Evolutionary conservation across 495 filamentous ascomycete genomes (phyloP).

Genomic region (Penicillium chermesinum): DNA sequence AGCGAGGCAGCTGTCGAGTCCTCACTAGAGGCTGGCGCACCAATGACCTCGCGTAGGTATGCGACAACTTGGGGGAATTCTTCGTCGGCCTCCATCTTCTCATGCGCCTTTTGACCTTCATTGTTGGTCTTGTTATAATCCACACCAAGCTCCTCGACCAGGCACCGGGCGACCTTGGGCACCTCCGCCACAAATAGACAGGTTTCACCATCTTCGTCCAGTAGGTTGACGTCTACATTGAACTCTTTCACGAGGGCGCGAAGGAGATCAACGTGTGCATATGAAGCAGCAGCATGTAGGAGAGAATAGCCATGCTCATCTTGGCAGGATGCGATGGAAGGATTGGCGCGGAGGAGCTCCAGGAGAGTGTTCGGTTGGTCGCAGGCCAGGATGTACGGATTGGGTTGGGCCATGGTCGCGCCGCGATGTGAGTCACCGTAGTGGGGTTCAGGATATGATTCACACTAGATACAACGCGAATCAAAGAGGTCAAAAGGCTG

Average conservation of each 20-base stretch:
- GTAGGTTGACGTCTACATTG: conserved; percentile 69
- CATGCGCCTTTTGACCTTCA: conserved; percentile 63
- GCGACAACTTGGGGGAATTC: conserved; percentile 64
- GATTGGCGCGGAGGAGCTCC: conserved; percentile 60
- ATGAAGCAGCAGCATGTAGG: conserved; percentile 86
- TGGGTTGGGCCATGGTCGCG: conserved; percentile 49
- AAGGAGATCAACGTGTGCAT: conserved; percentile 77
- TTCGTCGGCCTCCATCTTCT: conserved; percentile 65
- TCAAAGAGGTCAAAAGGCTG: neutral
- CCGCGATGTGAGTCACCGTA: conserved; percentile 3
- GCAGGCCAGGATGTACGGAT: conserved; percentile 73
- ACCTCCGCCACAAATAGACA: conserved; percentile 82
- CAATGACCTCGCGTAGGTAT: conserved; percentile 55
- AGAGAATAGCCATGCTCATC: conserved; percentile 88
- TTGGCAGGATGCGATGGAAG: conserved; percentile 60
- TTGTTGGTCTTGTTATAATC: conserved; percentile 56
- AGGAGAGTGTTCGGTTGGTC: conserved; percentile 65
- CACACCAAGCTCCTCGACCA: conserved; percentile 77
- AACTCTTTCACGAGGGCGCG: conserved; percentile 72
- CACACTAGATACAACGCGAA: neutral
- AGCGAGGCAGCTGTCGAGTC: conserved; percentile 23
- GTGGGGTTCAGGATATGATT: neutral
- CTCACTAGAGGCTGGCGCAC: conserved; percentile 19
- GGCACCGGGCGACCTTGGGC: conserved; percentile 63
- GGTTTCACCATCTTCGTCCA: conserved; percentile 87